A percentile compares a stretch with the other conserved stretches of the same genome.
phyloP scores from a whole-genome alignment of 2,329 filamentous ascomycete genomes.

The Sporothrix luriei region DNA sequence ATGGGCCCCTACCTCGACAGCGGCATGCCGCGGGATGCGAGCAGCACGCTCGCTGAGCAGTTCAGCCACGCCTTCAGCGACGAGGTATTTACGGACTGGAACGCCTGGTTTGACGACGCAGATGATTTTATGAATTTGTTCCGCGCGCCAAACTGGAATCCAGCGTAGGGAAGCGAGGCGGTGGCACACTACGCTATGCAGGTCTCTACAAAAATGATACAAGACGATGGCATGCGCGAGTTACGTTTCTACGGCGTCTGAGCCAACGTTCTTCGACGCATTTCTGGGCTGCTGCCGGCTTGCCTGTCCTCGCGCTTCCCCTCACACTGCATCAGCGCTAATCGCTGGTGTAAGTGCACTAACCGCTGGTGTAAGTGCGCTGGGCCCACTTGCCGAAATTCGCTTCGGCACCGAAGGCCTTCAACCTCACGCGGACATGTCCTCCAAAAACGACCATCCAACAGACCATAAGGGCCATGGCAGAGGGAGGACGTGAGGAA shows the following conservation, averaged over 20 bases:
- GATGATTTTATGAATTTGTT: slow-evolving; percentile 29
- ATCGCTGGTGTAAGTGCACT: slow-evolving; percentile 15
- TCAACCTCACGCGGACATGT: neutral
- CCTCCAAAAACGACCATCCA: neutral
- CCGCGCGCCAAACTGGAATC: slow-evolving; percentile 14
- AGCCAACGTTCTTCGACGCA: too few species aligned
- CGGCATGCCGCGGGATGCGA: too few species aligned
- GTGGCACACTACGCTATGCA: neutral
- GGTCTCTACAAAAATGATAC: neutral
- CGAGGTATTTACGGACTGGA: slow-evolving; percentile 27
- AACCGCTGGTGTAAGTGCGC: slow-evolving; percentile 8
- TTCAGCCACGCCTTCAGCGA: slow-evolving; percentile 3
- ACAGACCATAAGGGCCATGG: neutral
- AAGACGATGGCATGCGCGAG: too few species aligned
- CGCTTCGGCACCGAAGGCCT: slow-evolving; percentile 20
- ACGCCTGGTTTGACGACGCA: slow-evolving; percentile 23
- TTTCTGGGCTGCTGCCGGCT: neutral
- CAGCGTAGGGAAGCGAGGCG: neutral
- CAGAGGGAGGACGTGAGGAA: neutral
- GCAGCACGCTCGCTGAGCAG: too few species aligned
- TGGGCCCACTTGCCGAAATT: slow-evolving; percentile 19
- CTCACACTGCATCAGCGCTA: neutral
- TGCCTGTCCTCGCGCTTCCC: neutral
- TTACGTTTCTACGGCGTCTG: too few species aligned
- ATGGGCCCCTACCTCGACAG: too few species aligned